Evolutionary conservation across 805 yeast species (phyloP), one percentile per base, ranked within the genome.

Genomic region (Cyberlindnera mississippiensis): DNA sequence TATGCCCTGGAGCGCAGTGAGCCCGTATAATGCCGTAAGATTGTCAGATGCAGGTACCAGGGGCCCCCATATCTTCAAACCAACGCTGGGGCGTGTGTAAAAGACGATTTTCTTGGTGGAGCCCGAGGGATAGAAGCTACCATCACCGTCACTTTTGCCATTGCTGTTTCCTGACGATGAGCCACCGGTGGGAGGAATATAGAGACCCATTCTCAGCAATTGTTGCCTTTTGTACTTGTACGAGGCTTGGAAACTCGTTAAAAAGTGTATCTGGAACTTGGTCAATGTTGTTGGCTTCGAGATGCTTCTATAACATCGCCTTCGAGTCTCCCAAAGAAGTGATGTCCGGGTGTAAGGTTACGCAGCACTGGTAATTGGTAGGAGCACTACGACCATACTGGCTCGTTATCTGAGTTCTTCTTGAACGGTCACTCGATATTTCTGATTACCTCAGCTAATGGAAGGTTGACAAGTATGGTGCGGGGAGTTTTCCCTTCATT

Each of bases 11-110:
- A 74, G 43, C 0, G 75, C 76, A 2, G 79, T 67, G 37, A 80
- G 57, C 0, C 75, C 52, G 52, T 72, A 73, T 2, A 82, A 55
- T 2, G 84, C 85, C 3, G 68, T 60, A 26, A 63, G 56, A 56
- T 80, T 77, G 48, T 83, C 90, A 8, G 83, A 72, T 1, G 89
- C 85, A 2, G 91, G 91, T 1, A 79, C 82, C 17, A 83, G 57
- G 0, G 88, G 88, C 1, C 89, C 85, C 81, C 86, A 79, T 27
- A 79, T 51, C 47, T 66, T 64, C 39, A 82, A 65, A 0, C 86
- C 87, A 17, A 79, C 56, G 39, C 77, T 74, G 2, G 89, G 89
- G 45, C 74, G 62, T 33, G 68, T 61, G 38, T 61, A 46, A 34
- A 54, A 53, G 2, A 31, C 27, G 19, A 39, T 29, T 40, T 43